Percentiles rank a stretch among this genome's conserved stretches.
phyloP scores from a whole-genome alignment of 2,329 filamentous ascomycete species.

The Pseudogymnoascus sp. region DNA sequence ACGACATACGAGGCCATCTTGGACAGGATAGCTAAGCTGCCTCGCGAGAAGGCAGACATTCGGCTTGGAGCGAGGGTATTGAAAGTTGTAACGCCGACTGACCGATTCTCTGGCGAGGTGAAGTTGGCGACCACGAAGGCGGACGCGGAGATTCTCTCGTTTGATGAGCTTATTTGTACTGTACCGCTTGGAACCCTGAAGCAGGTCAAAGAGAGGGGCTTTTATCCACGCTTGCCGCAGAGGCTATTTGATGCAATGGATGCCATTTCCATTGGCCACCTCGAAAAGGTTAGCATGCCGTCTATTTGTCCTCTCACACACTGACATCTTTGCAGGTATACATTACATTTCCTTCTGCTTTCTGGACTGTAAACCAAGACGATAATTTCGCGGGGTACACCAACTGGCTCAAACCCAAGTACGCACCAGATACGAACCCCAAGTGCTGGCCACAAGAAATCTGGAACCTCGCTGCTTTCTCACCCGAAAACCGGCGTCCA shows the following conservation, averaged over 20 bases:
- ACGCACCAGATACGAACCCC: conserved; percentile 41
- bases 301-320: not conserved
- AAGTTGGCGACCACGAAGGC: conserved; percentile 17
- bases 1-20: conserved; percentile 25
- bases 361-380: conserved; percentile 38
- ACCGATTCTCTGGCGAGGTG: not conserved
- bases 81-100: conserved; percentile 11
- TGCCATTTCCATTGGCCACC: conserved; percentile 36
- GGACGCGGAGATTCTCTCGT: conserved; percentile 17
- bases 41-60: conserved; percentile 18
- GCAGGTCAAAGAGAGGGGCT: conserved; percentile 30
- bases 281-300: conserved; percentile 40
- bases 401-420: conserved; percentile 51
- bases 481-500: conserved; percentile 42
- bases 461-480: conserved; percentile 50
- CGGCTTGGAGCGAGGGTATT: conserved; percentile 20
- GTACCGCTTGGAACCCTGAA: conserved; percentile 43
- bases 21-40: conserved; percentile 21
- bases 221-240: conserved; percentile 35
- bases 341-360: conserved; percentile 51
- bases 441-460: conserved; percentile 51
- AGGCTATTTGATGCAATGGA: conserved; percentile 37
- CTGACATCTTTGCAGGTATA: conserved; percentile 21
- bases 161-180: conserved; percentile 40
- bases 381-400: conserved; percentile 38